Base-by-base conservation (phyloP, 345 rosid species). In the Boechera retrofracta region DNA sequence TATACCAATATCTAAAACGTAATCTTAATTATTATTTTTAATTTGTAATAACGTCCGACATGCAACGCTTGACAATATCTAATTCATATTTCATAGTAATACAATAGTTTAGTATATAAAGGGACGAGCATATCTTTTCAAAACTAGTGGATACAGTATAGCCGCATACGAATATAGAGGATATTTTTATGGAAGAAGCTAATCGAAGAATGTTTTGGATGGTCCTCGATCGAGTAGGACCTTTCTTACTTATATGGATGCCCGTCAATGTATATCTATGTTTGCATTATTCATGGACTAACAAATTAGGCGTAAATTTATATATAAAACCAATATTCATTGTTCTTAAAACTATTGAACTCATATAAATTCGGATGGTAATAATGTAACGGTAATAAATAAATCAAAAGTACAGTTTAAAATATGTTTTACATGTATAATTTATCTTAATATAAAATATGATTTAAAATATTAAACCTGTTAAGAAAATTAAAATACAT, bases 131-230 rank as follows among this genome's bases (percentile, higher is more conserved):
- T 75, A 67, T 63, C n/a, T 68, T 49, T 39, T 58, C 4, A n/a
- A 26, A 66, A 47, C 56, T 56, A 63, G 78, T 74, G 78, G 72
- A 59, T 75, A 54, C 12, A 48, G 28, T 32, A 8, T 4, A 67
- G 79, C 61, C 68, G 79, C 73, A 67, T 16, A 67, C 42, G 79
- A 75, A 76, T 76, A 67, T 60, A 16, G 12, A 26, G 29, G 45
- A 49, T 38, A 29, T 11, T 49, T 49, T 11, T 45, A 21, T 21
- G 24, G 24, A 21, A 21, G 24, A 21, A 1, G 24, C 24, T 21
- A 21, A 35, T 35, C 10, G 39, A 67, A 35, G 68, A 75, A 49
- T 75, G 52, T 48, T 48, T 75, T 61, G 55, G 74, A 68, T 68
- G 79, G 79, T 67, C 69, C 74, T 76, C 63, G 63, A 28, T 26